Evolutionary conservation across 75 land plant genomes (phyloP).

Genomic region (Cryptomeria japonica): DNA sequence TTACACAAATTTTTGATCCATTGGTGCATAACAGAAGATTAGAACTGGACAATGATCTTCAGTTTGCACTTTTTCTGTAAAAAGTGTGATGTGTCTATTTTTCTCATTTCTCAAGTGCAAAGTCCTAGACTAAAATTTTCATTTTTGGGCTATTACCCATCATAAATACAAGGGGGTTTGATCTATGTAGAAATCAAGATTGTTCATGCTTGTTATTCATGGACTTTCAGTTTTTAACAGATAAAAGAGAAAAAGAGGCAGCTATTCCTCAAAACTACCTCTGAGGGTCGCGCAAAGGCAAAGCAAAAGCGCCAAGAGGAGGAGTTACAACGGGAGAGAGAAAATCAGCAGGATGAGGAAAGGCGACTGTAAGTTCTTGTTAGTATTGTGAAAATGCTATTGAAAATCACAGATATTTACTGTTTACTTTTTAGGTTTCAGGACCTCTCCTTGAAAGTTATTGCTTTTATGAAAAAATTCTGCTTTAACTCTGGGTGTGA

Average conservation of each 20-base stretch:
- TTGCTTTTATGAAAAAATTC: neutral
- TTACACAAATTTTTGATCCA: neutral
- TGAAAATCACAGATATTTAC: neutral
- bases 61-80: neutral
- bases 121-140: neutral
- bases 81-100: neutral
- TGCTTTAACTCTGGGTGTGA: neutral
- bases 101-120: neutral
- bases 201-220: neutral
- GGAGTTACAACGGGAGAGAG: slow-evolving; percentile 67
- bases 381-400: neutral
- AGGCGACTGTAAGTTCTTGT: slow-evolving; percentile 63
- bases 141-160: neutral
- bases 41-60: neutral
- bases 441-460: neutral
- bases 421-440: neutral
- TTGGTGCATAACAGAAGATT: neutral
- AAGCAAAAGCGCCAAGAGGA: slow-evolving; percentile 86
- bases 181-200: neutral
- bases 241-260: slow-evolving; percentile 89
- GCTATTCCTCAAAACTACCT: slow-evolving; percentile 74
- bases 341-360: slow-evolving; percentile 81
- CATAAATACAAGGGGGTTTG: neutral
- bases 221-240: slow-evolving; percentile 26
- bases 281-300: slow-evolving; percentile 86